phyloP scores from a whole-genome alignment of 352 stramenopile genomes.

The Globisporangium iwayamae region DNA sequence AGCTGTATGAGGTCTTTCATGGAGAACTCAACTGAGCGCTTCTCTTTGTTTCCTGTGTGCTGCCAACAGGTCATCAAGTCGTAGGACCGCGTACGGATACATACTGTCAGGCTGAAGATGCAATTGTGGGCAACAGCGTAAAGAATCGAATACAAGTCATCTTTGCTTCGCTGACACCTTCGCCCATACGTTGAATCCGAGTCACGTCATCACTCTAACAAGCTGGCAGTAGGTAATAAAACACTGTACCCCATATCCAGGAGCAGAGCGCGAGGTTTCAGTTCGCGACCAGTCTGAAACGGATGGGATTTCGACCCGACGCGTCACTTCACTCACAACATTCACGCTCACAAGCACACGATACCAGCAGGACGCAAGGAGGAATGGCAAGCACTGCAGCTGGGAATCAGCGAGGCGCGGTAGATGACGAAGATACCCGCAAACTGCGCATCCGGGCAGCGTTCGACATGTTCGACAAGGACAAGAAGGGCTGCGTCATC shows the following conservation, averaged over 20 bases:
- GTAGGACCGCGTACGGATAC: background rate
- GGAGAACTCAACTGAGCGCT: background rate
- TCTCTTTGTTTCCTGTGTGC: conserved; percentile 1
- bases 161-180: background rate
- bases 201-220: background rate
- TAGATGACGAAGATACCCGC: conserved; percentile 38
- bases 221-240: background rate
- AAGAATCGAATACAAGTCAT: background rate
- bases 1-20: too few species aligned
- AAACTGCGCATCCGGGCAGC: conserved; percentile 71
- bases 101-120: background rate
- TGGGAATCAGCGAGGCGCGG: conserved; percentile 29
- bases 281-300: conserved; percentile 1
- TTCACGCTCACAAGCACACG: background rate
- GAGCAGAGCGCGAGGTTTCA: too few species aligned
- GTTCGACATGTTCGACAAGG: conserved; percentile 92
- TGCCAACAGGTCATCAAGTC: conserved; percentile 4
- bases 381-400: conserved; percentile 7
- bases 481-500: conserved; percentile 87
- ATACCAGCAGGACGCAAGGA: background rate
- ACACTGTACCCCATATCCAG: background rate
- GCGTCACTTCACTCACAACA: background rate
- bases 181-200: background rate
- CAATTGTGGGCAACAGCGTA: background rate
- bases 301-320: background rate